Evolutionary conservation across 331 rosid genomes (phyloP), one percentile per base, ranked within the genome.

Genomic region (Malus hybrid): DNA sequence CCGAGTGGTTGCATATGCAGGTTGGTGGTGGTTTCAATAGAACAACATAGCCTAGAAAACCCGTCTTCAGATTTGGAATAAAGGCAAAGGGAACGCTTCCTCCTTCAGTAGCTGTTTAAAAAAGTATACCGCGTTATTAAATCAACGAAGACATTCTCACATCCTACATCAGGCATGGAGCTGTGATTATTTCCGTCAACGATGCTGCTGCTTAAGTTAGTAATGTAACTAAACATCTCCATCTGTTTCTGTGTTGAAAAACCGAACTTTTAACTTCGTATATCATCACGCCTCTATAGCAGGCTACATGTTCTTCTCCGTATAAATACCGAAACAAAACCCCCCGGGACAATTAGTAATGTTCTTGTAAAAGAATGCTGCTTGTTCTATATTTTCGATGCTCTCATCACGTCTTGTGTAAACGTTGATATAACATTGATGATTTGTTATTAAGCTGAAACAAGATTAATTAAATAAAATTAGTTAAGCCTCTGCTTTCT

Each of bases 1-100:
- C 98, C 0, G 92, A 93, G 50, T 93, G 97, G 98, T 77, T 93
- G 82, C 98, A 91, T 66, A 93, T 93, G 98, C 98, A 93, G 87
- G 78, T 93, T 36, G 98, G 98, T 75, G 87, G 97, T 28, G 86
- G 90, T 81, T 93, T 89, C 57, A 96, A 88, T 84, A 85, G 90
- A 89, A 78, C 89, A 84, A 78, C 89, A 13, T 91, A 87, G 78
- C 77, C 82, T 52, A 64, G 46, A 48, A 48, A 71, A 63, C 68
- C 29, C 74, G 48, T 30, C 65, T 53, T 67, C 75, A 58, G 65
- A 19, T 65, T 73, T 79, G 76, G 88, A 86, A 86, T 90, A 87
- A 81, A 75, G 65, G 83, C 75, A 71, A 81, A 68, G 60, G 73
- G 30, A 75, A 24, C 77, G 63, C 79, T 70, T 73, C 73, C 80